Evolutionary conservation across 169 alveolate species (phyloP).

Genomic region (Plasmodium fragile): DNA sequence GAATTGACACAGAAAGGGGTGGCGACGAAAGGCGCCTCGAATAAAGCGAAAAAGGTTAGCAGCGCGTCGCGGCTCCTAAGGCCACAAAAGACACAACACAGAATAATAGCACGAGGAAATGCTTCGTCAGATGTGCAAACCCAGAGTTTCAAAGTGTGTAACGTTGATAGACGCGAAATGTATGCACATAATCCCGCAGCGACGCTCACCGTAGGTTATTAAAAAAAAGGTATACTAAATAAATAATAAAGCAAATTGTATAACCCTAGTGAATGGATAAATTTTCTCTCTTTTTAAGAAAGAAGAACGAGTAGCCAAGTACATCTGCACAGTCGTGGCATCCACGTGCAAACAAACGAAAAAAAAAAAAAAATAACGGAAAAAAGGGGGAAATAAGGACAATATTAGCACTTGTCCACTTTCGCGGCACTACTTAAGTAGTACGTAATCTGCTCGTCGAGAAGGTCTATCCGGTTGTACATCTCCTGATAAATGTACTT

Average conservation of each 20-base stretch:
- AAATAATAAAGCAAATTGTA: neutral
- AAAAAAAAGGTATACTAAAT: no score
- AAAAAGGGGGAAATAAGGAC: neutral
- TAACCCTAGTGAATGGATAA: neutral
- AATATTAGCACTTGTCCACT: neutral
- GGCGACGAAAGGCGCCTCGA: neutral
- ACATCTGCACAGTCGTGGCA: neutral
- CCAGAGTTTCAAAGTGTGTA: neutral
- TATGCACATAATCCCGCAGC: neutral
- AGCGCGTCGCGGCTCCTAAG: neutral
- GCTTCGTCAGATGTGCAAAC: neutral
- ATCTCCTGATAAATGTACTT: constrained; percentile 73
- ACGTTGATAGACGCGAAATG: neutral
- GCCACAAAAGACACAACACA: neutral
- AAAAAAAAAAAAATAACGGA: neutral
- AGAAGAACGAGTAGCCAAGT: neutral
- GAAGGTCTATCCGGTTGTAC: constrained; percentile 58
- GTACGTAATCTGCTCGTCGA: constrained; percentile 36
- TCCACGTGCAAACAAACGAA: neutral
- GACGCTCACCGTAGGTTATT: neutral
- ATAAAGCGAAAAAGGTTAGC: neutral
- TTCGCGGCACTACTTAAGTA: neutral
- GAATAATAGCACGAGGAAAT: neutral
- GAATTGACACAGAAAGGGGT: neutral
- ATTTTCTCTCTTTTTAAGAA: neutral